Base-by-base conservation (phyloP, 2,329 filamentous ascomycete species). In the Sporothrix globosa region DNA sequence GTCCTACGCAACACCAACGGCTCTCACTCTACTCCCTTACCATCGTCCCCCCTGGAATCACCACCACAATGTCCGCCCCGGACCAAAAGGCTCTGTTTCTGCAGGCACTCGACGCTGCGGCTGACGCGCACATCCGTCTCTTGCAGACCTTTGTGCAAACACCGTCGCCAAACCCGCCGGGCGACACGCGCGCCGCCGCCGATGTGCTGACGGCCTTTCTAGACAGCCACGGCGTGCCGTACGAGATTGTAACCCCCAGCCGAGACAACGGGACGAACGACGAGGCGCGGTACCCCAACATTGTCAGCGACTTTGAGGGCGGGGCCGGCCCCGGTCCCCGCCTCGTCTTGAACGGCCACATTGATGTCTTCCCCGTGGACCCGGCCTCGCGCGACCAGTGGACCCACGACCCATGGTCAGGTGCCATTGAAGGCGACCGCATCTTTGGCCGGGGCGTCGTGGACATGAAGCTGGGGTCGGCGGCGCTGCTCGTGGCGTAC, bases 391-490 rank as follows among this genome's bases (percentile, higher is more conserved):
- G 4, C 30, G 44, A 27, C 6, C 69, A 50, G n/a, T 72, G 71
- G 67, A 58, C 41, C 5, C 53, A 70, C 19, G 69, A 69, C 21
- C 71, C 69, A 1, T 72, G 69, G 71, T 72, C 71, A n/a, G 71
- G 69, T 39, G 48, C 60, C 11, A 56, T 72, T 14, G 71, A 53
- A 6, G 67, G 69, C n/a, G 67, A 71, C 50, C 67, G 71, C 6
- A 56, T 72, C 19, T 52, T 68, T 14, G 71, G 71, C 11, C 61
- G 69, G 39, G 69, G 69, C 14, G 71, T 71, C 2, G 71, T 72
- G 24, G 71, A 71, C 56, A 72, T 72, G 71, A 72, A 72, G 30
- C 69, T 70, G 27, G 71, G 71, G n/a, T 71, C 71, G 19, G 27
- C 69, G 3, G 69, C 71, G 41, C 67, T 72, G 14, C 61, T 70